Base-by-base conservation (phyloP, 768 basidiomycete species). In the Albatrellus ellisii region DNA sequence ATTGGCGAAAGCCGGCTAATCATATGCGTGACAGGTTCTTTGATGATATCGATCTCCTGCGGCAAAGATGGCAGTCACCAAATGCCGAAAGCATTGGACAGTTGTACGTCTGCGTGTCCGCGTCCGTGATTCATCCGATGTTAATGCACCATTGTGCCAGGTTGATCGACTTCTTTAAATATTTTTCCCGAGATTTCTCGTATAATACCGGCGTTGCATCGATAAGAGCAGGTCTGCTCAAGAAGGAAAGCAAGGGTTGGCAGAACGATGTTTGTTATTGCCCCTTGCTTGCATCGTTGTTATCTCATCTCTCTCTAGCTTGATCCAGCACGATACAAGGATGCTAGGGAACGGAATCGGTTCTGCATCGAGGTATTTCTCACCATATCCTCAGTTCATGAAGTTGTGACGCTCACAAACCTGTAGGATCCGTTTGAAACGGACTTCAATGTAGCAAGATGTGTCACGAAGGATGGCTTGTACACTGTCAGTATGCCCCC, bases 81-180 rank as follows among this genome's bases (percentile, higher is more conserved):
- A 97, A 97, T 60, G 75, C 73, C 41, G 91, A 99, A 53, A 80
- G 72, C 49, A 87, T 97, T 42, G 94, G 90, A 47, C 90, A 97
- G 60, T 65, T 99, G 88, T 89, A 54, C 48, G 80, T 68, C 17
- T 20, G 14, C 4, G 9, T 41, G 17, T 28, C 17, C 36, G 18
- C n/a, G 38, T 33, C 26, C 33, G 29, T 18, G 14, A 26, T n/a
- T 33, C 35, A 12, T 27, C 37, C 36, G 39, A 6, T 41, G 26
- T 47, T 45, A 40, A 47, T 10, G 29, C 43, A 33, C 36, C 26
- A 24, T 42, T 51, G n/a, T 46, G 20, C 27, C 53, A 95, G 91
- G 55, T 66, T 99, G 61, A 88, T 95, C 56, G 94, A 97, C 60
- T 97, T 99, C 62, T 99, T 94, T 73, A 83, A 84, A 52, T 97